These are phyloP conservation scores for Xylariales sp. DNA, from an alignment of 2,329 filamentous ascomycete genomes.

Conservation along the genomic window DNA sequence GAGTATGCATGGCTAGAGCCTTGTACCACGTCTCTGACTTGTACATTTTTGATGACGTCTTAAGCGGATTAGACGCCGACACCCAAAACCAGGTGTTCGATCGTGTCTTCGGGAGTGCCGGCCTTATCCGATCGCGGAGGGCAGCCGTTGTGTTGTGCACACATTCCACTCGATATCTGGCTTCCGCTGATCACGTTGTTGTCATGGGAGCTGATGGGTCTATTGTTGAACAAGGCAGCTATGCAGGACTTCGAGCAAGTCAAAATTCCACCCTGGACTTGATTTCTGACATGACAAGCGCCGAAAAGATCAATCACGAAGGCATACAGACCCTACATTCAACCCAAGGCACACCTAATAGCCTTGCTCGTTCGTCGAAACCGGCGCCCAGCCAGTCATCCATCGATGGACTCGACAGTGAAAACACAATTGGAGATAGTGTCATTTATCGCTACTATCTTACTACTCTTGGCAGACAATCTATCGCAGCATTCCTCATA, in stretches of 20 bases:
- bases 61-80: constrained; percentile 3
- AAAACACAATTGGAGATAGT: constrained; percentile 14
- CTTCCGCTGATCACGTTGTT: constrained; percentile 5
- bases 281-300: constrained; percentile 20
- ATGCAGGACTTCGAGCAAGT: constrained; percentile 15
- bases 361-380: no score
- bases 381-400: no score
- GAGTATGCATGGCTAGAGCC: constrained; percentile 8
- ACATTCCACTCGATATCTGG: constrained; percentile 7
- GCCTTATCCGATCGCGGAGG: not conserved
- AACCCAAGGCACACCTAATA: no score
- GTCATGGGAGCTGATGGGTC: constrained; percentile 4
- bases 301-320: constrained; percentile 22
- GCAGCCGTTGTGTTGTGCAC: constrained; percentile 6
- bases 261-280: constrained; percentile 20
- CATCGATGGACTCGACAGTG: not conserved
- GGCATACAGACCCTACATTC: no score
- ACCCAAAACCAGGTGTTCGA: not conserved
- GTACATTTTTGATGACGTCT: constrained; percentile 1
- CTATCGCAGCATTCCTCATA: constrained; percentile 17
- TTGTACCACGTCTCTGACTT: constrained; percentile 7
- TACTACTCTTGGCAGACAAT: constrained; percentile 17
- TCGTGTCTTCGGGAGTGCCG: not conserved
- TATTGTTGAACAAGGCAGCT: constrained; percentile 12
- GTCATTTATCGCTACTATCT: constrained; percentile 32